Evolutionary conservation across 2,329 filamentous ascomycete species (phyloP), one percentile per base, ranked within the genome.

Genomic region (Penicillium sp.): DNA sequence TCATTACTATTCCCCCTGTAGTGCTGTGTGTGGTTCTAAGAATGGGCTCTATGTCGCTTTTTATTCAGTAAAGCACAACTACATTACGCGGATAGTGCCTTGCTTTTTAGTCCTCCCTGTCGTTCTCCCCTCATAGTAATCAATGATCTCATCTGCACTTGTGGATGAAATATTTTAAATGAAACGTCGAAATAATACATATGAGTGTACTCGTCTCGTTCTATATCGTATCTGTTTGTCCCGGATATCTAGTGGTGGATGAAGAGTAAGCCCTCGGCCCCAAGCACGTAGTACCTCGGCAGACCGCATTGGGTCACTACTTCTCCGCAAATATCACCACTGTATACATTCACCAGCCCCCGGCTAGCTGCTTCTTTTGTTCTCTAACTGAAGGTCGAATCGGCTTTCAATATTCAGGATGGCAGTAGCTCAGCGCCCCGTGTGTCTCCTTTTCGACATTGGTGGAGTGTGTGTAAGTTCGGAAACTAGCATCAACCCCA

Each of bases 381-480:
- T 8, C 14, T n/a, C 21, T 3, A 11, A 24, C 14, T 16, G 5
- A 10, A 49, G 21, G 16, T 16, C n/a, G 7, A 19, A 22, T 52
- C 49, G 14, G 26, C 19, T n/a, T 31, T 45, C 42, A 7, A n/a
- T n/a, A 16, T 22, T 39, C 10, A 42, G 16, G 47, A 81, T 81
- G 78, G 57, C 77, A 9, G 62, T 68, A 45, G 70, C 70, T 42
- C 79, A 76, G 56, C 80, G 66, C 54, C 90, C 90, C 29, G 89
- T 90, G 66, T 90, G 90, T 54, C 79, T 96, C 31, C 81, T 99
- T 22, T 98, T 98, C 74, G 95, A 99, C 76, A 95, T 99, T 65
- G 95, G 95, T 39, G 95, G 95, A 60, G 95, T 99, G 66, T 96
- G 91, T 82, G 93, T 96, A 88, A 82, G 91, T 52, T 44, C 9